Evolutionary conservation across 805 yeast species (phyloP).

Genomic region (Ogataea trehaloabstinens): DNA sequence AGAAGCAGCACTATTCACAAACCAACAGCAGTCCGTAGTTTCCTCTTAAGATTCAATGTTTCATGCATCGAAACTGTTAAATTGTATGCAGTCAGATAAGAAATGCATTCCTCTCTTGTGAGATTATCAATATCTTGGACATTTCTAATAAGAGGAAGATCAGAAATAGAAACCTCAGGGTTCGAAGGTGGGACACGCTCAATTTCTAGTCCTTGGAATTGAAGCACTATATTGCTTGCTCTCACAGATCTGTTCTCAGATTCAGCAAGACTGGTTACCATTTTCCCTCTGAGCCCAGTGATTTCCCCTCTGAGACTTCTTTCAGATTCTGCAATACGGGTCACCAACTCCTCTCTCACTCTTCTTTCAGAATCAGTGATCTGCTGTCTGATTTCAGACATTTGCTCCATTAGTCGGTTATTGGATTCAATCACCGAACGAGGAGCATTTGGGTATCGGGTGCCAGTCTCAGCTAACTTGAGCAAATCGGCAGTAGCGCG

Average conservation of each 20-base stretch:
- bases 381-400: neutral
- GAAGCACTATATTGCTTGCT: neutral
- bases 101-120: neutral
- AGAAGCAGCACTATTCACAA: neutral
- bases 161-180: neutral
- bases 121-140: slow-evolving; percentile 1
- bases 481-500: neutral
- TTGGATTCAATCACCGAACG: neutral
- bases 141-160: neutral
- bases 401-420: neutral
- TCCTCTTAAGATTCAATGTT: neutral
- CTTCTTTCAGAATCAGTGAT: neutral
- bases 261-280: neutral
- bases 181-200: neutral
- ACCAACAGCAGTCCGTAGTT: slow-evolving; percentile 1
- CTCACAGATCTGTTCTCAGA: neutral
- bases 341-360: neutral
- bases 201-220: neutral
- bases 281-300: neutral
- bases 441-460: slow-evolving; percentile 1
- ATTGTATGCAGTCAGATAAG: neutral
- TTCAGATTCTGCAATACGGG: neutral
- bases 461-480: slow-evolving; percentile 1
- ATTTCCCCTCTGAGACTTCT: neutral
- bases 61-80: neutral